A percentile compares a stretch with the other conserved stretches of the same genome.
These are phyloP conservation scores for Cydonia oblonga DNA, from an alignment of 331 rosid species.

Conservation along the genomic window DNA sequence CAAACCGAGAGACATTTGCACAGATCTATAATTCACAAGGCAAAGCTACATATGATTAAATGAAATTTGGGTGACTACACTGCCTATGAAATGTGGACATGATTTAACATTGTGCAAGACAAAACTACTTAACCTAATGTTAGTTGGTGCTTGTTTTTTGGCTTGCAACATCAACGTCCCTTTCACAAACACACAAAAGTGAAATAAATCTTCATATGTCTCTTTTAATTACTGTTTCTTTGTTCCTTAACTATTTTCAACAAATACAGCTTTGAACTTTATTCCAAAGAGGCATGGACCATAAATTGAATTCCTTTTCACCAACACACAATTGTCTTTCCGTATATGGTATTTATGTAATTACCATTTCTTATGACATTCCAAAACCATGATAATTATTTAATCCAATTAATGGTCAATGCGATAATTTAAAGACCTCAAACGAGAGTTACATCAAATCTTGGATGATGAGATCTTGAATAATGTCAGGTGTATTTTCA, in stretches of 20 bases:
- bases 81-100: background rate
- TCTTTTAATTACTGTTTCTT: background rate
- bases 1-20: background rate
- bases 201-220: background rate
- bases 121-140: background rate
- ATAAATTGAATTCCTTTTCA: background rate
- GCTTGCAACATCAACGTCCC: background rate
- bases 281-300: background rate
- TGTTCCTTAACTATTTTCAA: background rate
- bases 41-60: background rate
- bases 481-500: too few relatives aligned
- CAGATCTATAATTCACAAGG: background rate
- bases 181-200: background rate
- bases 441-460: too few relatives aligned
- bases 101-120: background rate
- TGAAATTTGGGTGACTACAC: too few relatives aligned
- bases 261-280: background rate
- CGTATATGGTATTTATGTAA: background rate
- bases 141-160: background rate
- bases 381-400: background rate
- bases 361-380: background rate
- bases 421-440: too few relatives aligned
- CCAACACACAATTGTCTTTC: background rate
- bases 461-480: too few relatives aligned
- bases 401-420: background rate